These are phyloP conservation scores for Cryptococcus sp. DNA, from an alignment of 1,284 basidiomycete species.

Conservation along the genomic window DNA sequence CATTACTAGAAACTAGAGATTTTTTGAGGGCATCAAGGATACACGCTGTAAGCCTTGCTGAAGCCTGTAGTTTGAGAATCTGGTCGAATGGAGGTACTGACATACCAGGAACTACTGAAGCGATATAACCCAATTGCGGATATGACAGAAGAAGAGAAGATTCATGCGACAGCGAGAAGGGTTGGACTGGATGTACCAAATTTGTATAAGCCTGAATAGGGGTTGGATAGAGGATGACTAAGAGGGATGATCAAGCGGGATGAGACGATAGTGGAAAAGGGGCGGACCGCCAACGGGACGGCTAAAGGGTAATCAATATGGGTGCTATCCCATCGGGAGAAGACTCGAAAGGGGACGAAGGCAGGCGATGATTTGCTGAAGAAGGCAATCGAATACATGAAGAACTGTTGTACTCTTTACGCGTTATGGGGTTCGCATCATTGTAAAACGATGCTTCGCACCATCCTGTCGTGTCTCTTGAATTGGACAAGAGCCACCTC, in stretches of 20 bases:
- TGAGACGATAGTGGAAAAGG: background rate
- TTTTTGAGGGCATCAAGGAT: slow-evolving; percentile 67
- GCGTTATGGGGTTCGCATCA: too few species aligned
- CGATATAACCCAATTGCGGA: slow-evolving; percentile 81
- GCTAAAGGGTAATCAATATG: too few species aligned
- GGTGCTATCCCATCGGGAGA: too few species aligned
- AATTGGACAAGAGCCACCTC: too few species aligned
- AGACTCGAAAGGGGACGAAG: too few species aligned
- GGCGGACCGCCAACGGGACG: background rate
- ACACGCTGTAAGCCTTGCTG: slow-evolving; percentile 52
- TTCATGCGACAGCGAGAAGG: slow-evolving; percentile 75
- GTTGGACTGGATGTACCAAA: slow-evolving; percentile 62
- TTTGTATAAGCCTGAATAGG: slow-evolving; percentile 28
- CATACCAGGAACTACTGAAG: slow-evolving; percentile 61
- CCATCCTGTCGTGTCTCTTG: too few species aligned
- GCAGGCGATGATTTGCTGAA: too few species aligned
- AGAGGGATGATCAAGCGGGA: background rate
- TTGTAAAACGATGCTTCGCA: too few species aligned
- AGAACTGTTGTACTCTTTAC: too few species aligned
- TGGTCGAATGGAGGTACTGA: background rate
- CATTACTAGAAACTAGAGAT: slow-evolving; percentile 62
- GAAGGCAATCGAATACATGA: too few species aligned
- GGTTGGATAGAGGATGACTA: background rate
- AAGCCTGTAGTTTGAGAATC: background rate
- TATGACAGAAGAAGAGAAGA: slow-evolving; percentile 69